Conservation (phyloP, 192 early-diverging fungal genomes). For the Coemansia sp. region DNA sequence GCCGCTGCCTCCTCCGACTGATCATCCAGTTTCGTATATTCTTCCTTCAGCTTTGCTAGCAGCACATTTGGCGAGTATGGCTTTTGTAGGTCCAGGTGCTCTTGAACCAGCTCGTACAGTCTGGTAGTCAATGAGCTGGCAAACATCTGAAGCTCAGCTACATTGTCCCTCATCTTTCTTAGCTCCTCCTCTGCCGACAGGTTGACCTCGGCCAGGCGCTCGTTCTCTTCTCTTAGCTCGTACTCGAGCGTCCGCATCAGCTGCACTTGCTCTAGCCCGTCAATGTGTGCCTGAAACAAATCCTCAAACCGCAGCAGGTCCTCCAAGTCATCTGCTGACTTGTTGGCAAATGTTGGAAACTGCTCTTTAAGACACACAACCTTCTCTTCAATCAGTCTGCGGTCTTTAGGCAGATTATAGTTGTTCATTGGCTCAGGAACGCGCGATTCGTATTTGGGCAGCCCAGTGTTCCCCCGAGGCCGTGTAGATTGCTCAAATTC, state of each 20-base stretch:
- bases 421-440: conserved; percentile 54
- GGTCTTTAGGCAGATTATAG: conserved; percentile 41
- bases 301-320: conserved; percentile 54
- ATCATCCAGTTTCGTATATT: conserved; percentile 18
- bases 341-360: conserved; percentile 57
- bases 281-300: conserved; percentile 55
- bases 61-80: conserved; percentile 47
- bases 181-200: conserved; percentile 47
- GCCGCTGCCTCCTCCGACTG: conserved; percentile 24
- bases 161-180: conserved; percentile 44
- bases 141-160: conserved; percentile 53
- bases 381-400: conserved; percentile 23
- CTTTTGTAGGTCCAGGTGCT: conserved; percentile 49
- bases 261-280: conserved; percentile 56
- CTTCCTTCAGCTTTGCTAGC: conserved; percentile 19
- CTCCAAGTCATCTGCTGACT: conserved; percentile 53
- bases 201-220: conserved; percentile 47
- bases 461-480: conserved; percentile 1
- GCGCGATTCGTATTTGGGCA: conserved; percentile 30
- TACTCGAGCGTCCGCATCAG: conserved; percentile 53
- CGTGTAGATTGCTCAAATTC: conserved; percentile 25
- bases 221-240: conserved; percentile 52
- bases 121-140: conserved; percentile 49
- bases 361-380: conserved; percentile 33
- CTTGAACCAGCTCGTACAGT: conserved; percentile 53